Percentiles rank a stretch among this genome's conserved stretches.
phyloP scores from a whole-genome alignment of 1,284 basidiomycete genomes.

The Microbotryum lychnidis-dioicae region DNA sequence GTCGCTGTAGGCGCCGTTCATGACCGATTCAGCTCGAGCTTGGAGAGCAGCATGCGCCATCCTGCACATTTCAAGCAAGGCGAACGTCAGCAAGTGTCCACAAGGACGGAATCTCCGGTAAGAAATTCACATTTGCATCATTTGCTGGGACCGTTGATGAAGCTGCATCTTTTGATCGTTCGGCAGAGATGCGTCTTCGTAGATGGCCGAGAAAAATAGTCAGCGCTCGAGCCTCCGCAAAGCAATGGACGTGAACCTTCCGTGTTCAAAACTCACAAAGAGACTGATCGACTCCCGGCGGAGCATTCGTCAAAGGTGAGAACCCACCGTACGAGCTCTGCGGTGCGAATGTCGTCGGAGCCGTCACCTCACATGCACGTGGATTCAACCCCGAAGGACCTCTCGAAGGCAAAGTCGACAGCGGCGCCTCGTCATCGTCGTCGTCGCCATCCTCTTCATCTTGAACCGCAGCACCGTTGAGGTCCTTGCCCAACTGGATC shows the following conservation, averaged over 20 bases:
- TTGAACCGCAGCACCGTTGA: slow-evolving; percentile 11
- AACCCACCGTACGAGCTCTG: slow-evolving; percentile 18
- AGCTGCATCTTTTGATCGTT: slow-evolving; percentile 30
- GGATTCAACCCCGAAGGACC: background rate
- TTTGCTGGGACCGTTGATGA: slow-evolving; percentile 28
- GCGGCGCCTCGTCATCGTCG: slow-evolving; percentile 25
- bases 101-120: background rate
- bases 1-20: no score
- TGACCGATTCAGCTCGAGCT: slow-evolving; percentile 21
- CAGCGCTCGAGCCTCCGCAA: background rate
- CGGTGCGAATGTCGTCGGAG: background rate
- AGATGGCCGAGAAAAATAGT: background rate
- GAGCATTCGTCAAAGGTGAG: slow-evolving; percentile 23
- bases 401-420: slow-evolving; percentile 17
- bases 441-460: slow-evolving; percentile 7
- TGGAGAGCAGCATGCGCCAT: slow-evolving; percentile 28
- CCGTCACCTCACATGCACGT: no score
- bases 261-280: slow-evolving; percentile 16
- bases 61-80: background rate
- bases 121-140: slow-evolving; percentile 20
- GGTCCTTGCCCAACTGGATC: slow-evolving; percentile 19
- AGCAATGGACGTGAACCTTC: background rate
- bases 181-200: slow-evolving; percentile 25
- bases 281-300: slow-evolving; percentile 28
- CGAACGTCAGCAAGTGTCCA: background rate